phyloP scores from a whole-genome alignment of 208 protist genomes.

The Leishmania amazonensis region DNA sequence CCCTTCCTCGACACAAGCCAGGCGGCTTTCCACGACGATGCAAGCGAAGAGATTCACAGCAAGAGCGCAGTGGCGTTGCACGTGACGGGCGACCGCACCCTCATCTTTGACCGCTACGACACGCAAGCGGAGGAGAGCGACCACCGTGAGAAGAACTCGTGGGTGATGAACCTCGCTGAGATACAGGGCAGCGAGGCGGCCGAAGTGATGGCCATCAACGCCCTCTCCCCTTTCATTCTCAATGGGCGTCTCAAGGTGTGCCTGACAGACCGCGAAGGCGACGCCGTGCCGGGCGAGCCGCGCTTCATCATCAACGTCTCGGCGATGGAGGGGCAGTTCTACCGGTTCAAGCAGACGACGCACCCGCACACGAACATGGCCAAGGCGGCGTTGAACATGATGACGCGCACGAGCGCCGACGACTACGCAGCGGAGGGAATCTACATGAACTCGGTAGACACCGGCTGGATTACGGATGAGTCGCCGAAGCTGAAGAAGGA shows the following conservation, averaged over 20 bases:
- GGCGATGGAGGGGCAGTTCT: slow-evolving; percentile 98
- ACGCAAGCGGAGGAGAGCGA: slow-evolving; percentile 89
- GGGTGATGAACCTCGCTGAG: slow-evolving; percentile 90
- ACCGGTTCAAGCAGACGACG: slow-evolving; percentile 91
- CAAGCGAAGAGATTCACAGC: neutral
- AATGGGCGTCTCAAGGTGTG: slow-evolving; percentile 92
- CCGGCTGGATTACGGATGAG: slow-evolving; percentile 98
- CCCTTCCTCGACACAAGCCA: slow-evolving; percentile 44
- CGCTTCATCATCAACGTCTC: slow-evolving; percentile 98
- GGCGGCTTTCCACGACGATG: neutral
- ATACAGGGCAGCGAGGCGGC: slow-evolving; percentile 93
- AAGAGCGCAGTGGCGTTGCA: slow-evolving; percentile 6
- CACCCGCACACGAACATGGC: slow-evolving; percentile 99
- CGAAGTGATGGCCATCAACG: slow-evolving; percentile 97
- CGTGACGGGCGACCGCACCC: slow-evolving; percentile 24
- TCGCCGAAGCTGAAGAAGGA: slow-evolving; percentile 89
- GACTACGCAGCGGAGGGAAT: slow-evolving; percentile 93
- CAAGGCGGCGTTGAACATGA: slow-evolving; percentile 99
- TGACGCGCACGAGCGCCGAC: slow-evolving; percentile 94
- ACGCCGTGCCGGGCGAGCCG: slow-evolving; percentile 54
- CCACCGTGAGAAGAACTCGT: slow-evolving; percentile 87
- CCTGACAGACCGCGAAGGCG: slow-evolving; percentile 69
- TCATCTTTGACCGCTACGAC: slow-evolving; percentile 91
- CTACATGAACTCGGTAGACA: slow-evolving; percentile 98
- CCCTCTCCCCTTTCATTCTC: slow-evolving; percentile 96